Evolutionary conservation across 1,284 basidiomycete genomes (phyloP), one percentile per base, ranked within the genome.

Genomic region (Leccinum pachyderme): DNA sequence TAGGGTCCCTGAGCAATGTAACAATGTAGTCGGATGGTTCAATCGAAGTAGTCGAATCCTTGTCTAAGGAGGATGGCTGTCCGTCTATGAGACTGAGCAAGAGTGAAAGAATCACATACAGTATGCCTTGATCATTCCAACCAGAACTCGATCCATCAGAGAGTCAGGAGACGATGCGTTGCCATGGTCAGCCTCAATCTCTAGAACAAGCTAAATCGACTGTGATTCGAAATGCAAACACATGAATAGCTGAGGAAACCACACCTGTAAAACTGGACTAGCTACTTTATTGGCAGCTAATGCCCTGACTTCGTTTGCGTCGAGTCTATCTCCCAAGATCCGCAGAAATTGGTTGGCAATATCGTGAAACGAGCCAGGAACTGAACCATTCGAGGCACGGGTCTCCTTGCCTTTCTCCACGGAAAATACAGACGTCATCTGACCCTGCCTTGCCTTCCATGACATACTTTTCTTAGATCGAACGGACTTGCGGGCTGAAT

Each of bases 251-350:
- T 27, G 24, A 53, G 54, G 25, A 15, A 49, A n/a, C 65, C 77
- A 52, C 56, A 91, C 91, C 75, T 93, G 87, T 33, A 95, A 74
- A 2, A 86, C 82, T 0, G 93, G 91, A 56, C 89, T 87, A 6
- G 92, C 92, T 47, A 91, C 89, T 61, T 87, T 85, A 66, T 89
- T 84, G 2, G 88, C 86, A 6, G 90, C 93, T 61, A 95, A 76
- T 15, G 88, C 87, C 37, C 92, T 81, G 45, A 93, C 83, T 71
- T 95, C 93, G 61, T 91, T 92, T 18, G 75, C 84, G 25, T 76
- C 78, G 2, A 92, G 70, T 48, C 77, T 73, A 6, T 77, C 73
- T 63, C 79, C 76, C 31, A 95, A 60, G 2, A 71, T 70, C 24
- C 77, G 66, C 25, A 93, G 75, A 60, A 93, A 78, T 51, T 69